Evolutionary conservation across 352 stramenopile species (phyloP).

Genomic region (Peronospora belbahrii): DNA sequence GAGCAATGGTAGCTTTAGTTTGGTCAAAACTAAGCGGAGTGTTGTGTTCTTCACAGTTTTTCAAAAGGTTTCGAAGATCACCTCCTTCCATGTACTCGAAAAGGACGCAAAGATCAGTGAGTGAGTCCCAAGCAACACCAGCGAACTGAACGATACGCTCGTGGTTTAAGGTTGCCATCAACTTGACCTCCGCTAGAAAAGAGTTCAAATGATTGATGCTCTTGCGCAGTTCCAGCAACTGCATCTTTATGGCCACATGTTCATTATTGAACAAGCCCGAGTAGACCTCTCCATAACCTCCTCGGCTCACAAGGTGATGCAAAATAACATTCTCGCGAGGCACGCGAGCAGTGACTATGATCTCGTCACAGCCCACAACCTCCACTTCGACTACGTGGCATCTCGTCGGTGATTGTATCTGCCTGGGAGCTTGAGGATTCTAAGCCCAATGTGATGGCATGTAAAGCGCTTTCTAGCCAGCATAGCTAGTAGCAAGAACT

Average conservation of each 20-base stretch:
- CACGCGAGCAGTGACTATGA: constrained; percentile 29
- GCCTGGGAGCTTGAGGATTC: constrained; percentile 23
- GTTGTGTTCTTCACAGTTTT: constrained; percentile 21
- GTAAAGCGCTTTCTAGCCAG: constrained; percentile 20
- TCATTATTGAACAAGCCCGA: constrained; percentile 20
- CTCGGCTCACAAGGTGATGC: constrained; percentile 25
- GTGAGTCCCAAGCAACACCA: constrained; percentile 42
- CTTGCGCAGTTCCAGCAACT: constrained; percentile 29
- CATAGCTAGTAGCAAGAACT: constrained; percentile 21
- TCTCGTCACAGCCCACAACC: constrained; percentile 23
- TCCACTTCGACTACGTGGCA: constrained; percentile 9
- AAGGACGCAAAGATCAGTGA: constrained; percentile 32
- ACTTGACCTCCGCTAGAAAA: constrained; percentile 26
- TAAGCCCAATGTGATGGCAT: constrained; percentile 20
- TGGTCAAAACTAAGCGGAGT: constrained; percentile 21
- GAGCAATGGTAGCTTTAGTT: constrained; percentile 24
- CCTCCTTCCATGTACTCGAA: constrained; percentile 45
- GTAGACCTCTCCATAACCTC: constrained; percentile 30
- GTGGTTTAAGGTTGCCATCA: constrained; percentile 37
- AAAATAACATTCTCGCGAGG: constrained; percentile 26
- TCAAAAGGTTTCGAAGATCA: constrained; percentile 30
- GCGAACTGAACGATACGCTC: constrained; percentile 38
- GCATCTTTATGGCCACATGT: constrained; percentile 26
- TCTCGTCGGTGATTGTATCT: constrained; percentile 2
- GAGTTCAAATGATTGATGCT: constrained; percentile 27